These are phyloP conservation scores for Candida namnaoensis DNA, from an alignment of 805 yeast species.

Conservation along the genomic window DNA sequence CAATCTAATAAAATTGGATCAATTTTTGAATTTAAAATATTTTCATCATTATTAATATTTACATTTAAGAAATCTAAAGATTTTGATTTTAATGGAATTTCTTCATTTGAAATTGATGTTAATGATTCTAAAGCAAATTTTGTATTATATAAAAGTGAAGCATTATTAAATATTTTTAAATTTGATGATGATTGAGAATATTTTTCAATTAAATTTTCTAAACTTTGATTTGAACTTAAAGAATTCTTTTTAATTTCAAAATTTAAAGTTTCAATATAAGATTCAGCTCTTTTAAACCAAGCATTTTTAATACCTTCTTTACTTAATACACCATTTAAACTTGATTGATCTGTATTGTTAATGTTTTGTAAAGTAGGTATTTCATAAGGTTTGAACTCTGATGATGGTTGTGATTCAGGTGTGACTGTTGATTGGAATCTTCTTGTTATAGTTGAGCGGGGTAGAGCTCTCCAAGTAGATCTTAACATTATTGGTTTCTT, in stretches of 20 bases:
- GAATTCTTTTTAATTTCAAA: conserved; percentile 16
- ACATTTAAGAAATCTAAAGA: conserved; percentile 31
- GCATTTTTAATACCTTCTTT: conserved; percentile 37
- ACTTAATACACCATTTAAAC: conserved; percentile 35
- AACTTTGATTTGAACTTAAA: conserved; percentile 14
- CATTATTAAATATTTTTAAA: conserved; percentile 25
- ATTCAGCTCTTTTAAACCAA: conserved; percentile 37
- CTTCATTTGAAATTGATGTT: conserved; percentile 16
- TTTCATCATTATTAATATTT: conserved; percentile 29
- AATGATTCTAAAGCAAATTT: conserved; percentile 26
- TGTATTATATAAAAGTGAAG: conserved; percentile 28
- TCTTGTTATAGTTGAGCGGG: neutral
- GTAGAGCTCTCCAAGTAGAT: neutral
- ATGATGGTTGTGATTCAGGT: neutral
- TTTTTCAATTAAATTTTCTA: conserved; percentile 16
- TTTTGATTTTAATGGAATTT: conserved; percentile 12
- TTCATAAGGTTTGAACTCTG: neutral
- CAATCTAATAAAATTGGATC: conserved; percentile 27
- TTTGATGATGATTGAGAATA: conserved; percentile 20
- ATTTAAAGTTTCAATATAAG: conserved; percentile 32
- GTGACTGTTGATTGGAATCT: conserved; percentile 5
- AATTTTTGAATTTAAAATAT: conserved; percentile 19
- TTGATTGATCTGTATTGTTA: conserved; percentile 5
- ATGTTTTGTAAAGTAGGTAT: conserved; percentile 13
- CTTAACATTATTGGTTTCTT: neutral